Conservation (phyloP, 2,329 filamentous ascomycete species). For the Aspergillus caelatus region DNA sequence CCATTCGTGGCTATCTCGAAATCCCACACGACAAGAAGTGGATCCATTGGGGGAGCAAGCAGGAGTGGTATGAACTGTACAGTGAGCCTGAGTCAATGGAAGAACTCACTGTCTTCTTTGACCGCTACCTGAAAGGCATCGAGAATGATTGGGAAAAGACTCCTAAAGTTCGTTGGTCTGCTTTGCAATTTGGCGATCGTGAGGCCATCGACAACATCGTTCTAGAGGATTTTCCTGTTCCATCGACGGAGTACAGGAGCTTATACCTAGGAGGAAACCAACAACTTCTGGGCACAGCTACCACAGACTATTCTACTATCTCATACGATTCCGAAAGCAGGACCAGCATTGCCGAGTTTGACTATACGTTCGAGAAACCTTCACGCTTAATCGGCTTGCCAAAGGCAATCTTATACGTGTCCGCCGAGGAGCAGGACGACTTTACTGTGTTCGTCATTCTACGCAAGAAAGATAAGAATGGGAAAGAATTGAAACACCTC, state of each 20-base stretch:
- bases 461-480: slow-evolving; percentile 48
- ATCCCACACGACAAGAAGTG: slow-evolving; percentile 46
- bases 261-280: slow-evolving; percentile 29
- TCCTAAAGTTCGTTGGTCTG: slow-evolving; percentile 48
- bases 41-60: slow-evolving; percentile 44
- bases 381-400: slow-evolving; percentile 50
- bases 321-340: slow-evolving; percentile 38
- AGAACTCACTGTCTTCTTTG: slow-evolving; percentile 51
- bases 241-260: slow-evolving; percentile 36
- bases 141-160: slow-evolving; percentile 54
- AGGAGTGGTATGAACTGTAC: slow-evolving; percentile 54
- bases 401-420: slow-evolving; percentile 53
- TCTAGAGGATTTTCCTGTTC: slow-evolving; percentile 38
- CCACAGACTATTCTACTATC: background rate
- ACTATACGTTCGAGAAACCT: slow-evolving; percentile 42
- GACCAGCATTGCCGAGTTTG: slow-evolving; percentile 36
- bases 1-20: slow-evolving; percentile 42
- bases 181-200: slow-evolving; percentile 40
- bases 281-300: background rate
- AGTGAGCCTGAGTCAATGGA: slow-evolving; percentile 33
- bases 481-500: slow-evolving; percentile 47
- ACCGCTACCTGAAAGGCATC: slow-evolving; percentile 47
- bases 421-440: slow-evolving; percentile 46
- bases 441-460: slow-evolving; percentile 50
- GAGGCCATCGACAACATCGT: slow-evolving; percentile 34